These are phyloP conservation scores for Intubia oerlemansii DNA, from an alignment of 2,329 filamentous ascomycete species.

Conservation along the genomic window DNA sequence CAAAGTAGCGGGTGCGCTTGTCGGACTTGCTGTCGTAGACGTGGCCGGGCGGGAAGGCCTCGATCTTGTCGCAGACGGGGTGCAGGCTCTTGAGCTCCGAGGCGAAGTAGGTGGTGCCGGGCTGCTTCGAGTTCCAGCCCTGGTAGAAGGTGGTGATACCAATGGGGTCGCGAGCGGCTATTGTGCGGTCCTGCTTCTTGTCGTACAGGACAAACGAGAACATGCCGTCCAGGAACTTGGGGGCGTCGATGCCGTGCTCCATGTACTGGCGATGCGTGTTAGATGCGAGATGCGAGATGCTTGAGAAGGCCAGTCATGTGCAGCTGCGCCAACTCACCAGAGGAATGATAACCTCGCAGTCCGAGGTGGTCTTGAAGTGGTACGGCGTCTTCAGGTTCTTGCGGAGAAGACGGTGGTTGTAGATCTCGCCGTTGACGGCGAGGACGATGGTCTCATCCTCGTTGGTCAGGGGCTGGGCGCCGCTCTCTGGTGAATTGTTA, in stretches of 20 bases:
- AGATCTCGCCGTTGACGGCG: constrained; percentile 98
- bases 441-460: constrained; percentile 73
- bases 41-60: constrained; percentile 85
- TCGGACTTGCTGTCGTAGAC: constrained; percentile 88
- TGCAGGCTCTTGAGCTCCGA: constrained; percentile 90
- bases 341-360: constrained; percentile 97
- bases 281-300: background rate
- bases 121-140: constrained; percentile 68
- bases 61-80: constrained; percentile 86
- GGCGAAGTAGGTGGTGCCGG: constrained; percentile 79
- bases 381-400: constrained; percentile 69
- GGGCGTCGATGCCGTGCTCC: constrained; percentile 78
- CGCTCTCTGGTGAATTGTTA: constrained; percentile 44
- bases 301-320: too few species aligned
- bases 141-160: constrained; percentile 96
- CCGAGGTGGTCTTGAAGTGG: constrained; percentile 95
- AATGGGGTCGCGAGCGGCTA: constrained; percentile 90
- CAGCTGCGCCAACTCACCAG: constrained; percentile 53
- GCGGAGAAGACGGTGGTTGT: constrained; percentile 92
- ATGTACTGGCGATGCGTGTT: constrained; percentile 46
- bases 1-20: constrained; percentile 67
- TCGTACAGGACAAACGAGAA: constrained; percentile 98
- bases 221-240: constrained; percentile 93
- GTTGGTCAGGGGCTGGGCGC: constrained; percentile 88
- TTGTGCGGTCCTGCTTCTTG: constrained; percentile 76